phyloP scores from a whole-genome alignment of 768 basidiomycete species.

The Chalciporus piperatus region DNA sequence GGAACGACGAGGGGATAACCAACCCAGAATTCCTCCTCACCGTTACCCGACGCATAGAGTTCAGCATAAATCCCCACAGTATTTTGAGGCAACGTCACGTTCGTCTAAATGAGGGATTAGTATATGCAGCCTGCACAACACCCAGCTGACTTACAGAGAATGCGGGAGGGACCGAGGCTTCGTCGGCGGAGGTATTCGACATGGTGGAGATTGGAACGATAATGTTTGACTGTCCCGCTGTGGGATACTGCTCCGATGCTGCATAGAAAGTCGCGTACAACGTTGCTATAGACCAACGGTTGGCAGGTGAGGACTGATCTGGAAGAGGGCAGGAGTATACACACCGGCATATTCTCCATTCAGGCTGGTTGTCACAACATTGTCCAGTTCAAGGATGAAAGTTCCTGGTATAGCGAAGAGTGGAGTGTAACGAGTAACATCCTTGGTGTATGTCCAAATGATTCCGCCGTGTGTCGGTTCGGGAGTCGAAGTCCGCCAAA shows the following conservation, averaged over 20 bases:
- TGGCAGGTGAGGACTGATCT: slow-evolving; percentile 1
- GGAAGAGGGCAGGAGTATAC: background rate
- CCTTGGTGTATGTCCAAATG: slow-evolving; percentile 76
- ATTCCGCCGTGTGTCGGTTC: slow-evolving; percentile 71
- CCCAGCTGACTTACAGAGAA: slow-evolving; percentile 51
- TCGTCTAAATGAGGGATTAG: slow-evolving; percentile 40
- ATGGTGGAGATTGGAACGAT: slow-evolving; percentile 72
- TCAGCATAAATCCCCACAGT: slow-evolving; percentile 67
- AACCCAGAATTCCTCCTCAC: slow-evolving; percentile 78
- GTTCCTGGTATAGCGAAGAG: slow-evolving; percentile 66
- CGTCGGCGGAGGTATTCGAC: slow-evolving; percentile 59
- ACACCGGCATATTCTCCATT: slow-evolving; percentile 72
- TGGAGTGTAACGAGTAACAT: slow-evolving; percentile 69
- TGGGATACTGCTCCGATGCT: slow-evolving; percentile 53
- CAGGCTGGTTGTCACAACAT: slow-evolving; percentile 53
- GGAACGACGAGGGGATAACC: slow-evolving; percentile 6
- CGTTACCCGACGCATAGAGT: slow-evolving; percentile 67
- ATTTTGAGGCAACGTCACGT: slow-evolving; percentile 68
- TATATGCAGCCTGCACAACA: background rate
- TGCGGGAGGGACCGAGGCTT: slow-evolving; percentile 71
- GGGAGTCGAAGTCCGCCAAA: slow-evolving; percentile 80
- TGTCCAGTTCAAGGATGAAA: slow-evolving; percentile 74
- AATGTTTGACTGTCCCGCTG: slow-evolving; percentile 56
- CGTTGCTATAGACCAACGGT: slow-evolving; percentile 42
- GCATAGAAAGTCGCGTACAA: slow-evolving; percentile 72